phyloP scores from a whole-genome alignment of 768 basidiomycete species.

The Nidula microcarpa region DNA sequence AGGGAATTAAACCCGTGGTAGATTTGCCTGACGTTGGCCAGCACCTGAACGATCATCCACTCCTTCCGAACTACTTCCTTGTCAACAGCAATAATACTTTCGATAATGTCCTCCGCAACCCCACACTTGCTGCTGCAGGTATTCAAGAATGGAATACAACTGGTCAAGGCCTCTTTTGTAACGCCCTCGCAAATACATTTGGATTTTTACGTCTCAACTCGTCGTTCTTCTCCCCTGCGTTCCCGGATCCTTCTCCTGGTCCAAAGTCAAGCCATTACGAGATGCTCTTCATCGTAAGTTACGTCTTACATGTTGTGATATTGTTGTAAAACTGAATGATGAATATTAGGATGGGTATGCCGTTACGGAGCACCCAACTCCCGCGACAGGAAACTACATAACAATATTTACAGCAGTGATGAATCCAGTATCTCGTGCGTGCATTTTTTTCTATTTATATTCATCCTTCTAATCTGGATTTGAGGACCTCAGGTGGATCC shows the following conservation, averaged over 20 bases:
- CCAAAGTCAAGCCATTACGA: not conserved
- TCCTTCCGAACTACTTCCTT: slow-evolving; percentile 1
- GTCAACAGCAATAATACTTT: slow-evolving; percentile 10
- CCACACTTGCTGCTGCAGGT: not conserved
- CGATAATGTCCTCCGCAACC: not conserved
- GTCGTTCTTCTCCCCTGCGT: not conserved
- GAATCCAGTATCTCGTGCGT: not conserved
- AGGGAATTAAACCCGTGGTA: slow-evolving; percentile 11
- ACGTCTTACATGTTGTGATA: not conserved
- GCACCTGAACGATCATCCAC: slow-evolving; percentile 13
- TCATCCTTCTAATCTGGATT: no score
- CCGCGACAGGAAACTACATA: not conserved
- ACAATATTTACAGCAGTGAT: not conserved
- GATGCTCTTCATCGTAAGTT: not conserved
- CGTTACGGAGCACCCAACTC: not conserved
- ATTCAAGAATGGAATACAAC: not conserved
- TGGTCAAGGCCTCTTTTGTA: not conserved
- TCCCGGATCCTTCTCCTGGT: not conserved
- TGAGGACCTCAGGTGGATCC: slow-evolving; percentile 12
- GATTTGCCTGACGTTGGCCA: slow-evolving; percentile 15
- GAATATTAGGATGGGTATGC: not conserved
- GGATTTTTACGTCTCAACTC: not conserved
- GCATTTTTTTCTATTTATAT: not conserved
- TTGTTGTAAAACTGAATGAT: not conserved
- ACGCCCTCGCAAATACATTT: not conserved